phyloP scores from a whole-genome alignment of 2,329 filamentous ascomycete genomes.

The Cladosporium phlei region DNA sequence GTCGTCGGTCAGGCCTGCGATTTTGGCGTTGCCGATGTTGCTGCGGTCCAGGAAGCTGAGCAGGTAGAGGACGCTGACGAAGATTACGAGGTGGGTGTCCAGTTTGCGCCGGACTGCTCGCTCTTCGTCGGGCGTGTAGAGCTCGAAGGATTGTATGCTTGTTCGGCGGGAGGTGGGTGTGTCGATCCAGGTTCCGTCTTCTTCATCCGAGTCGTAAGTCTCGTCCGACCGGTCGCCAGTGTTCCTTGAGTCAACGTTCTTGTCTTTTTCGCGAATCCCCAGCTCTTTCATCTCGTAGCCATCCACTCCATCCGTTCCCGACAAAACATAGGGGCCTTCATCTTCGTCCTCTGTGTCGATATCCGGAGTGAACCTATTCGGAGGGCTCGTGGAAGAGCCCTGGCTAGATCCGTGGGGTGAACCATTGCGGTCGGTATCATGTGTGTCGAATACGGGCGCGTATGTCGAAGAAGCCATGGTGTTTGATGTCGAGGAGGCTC shows the following conservation, averaged over 20 bases:
- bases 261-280: not conserved
- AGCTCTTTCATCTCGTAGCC: conserved; percentile 25
- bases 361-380: conserved; percentile 18
- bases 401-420: not conserved
- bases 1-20: conserved; percentile 54
- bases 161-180: conserved; percentile 1
- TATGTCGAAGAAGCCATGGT: not conserved
- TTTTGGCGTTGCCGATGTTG: conserved; percentile 53
- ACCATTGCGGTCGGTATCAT: not conserved
- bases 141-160: conserved; percentile 42
- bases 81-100: conserved; percentile 71
- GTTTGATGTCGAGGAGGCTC: not conserved
- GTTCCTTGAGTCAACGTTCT: conserved; percentile 2
- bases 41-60: conserved; percentile 76
- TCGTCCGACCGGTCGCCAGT: conserved; percentile 13
- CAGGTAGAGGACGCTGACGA: conserved; percentile 68
- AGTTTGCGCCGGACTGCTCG: conserved; percentile 53
- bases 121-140: conserved; percentile 64
- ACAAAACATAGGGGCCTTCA: conserved; percentile 15
- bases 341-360: conserved; percentile 22
- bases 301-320: conserved; percentile 19
- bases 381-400: not conserved
- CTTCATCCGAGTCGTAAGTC: conserved; percentile 27
- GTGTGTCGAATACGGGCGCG: not conserved
- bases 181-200: conserved; percentile 10